Conservation (phyloP, 495 filamentous ascomycete genomes). For the Oidiodendron maius region DNA sequence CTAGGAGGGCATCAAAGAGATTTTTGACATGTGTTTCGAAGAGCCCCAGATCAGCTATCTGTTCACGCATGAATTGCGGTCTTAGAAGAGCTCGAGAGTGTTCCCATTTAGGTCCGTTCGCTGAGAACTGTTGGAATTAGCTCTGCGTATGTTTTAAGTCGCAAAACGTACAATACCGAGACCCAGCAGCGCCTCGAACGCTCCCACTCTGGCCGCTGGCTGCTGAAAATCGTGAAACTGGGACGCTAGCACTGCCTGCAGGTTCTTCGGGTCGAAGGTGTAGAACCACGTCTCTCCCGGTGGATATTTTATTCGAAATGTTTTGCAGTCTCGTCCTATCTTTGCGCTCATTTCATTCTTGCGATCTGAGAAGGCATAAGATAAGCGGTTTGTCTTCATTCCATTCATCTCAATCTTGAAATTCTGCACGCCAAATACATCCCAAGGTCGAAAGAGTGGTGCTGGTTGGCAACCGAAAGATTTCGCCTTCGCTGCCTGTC, state of each 20-base stretch:
- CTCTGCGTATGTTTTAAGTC: slow-evolving; percentile 14
- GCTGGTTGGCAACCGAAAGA: slow-evolving; percentile 23
- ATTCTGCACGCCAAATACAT: slow-evolving; percentile 20
- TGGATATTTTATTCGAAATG: slow-evolving; percentile 25
- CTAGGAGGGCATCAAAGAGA: slow-evolving; percentile 32
- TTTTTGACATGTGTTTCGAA: slow-evolving; percentile 43
- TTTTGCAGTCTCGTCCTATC: slow-evolving; percentile 24
- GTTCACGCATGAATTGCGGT: slow-evolving; percentile 32
- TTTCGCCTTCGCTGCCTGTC: slow-evolving; percentile 23
- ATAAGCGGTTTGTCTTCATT: slow-evolving; percentile 23
- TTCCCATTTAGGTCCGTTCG: slow-evolving; percentile 42
- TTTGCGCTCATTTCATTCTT: slow-evolving; percentile 24
- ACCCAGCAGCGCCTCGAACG: slow-evolving; percentile 36
- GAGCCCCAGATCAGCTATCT: slow-evolving; percentile 44
- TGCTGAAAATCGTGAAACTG: slow-evolving; percentile 49
- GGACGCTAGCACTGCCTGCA: slow-evolving; percentile 47
- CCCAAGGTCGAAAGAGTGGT: slow-evolving; percentile 25
- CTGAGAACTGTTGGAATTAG: slow-evolving; percentile 35
- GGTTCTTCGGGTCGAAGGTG: slow-evolving; percentile 49
- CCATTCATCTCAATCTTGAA: slow-evolving; percentile 18
- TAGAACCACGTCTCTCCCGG: slow-evolving; percentile 26
- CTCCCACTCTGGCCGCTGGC: slow-evolving; percentile 27
- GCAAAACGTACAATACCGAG: slow-evolving; percentile 37
- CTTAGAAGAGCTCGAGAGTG: slow-evolving; percentile 38
- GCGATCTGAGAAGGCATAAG: slow-evolving; percentile 18